Percentiles rank a stretch among this genome's conserved stretches.
Evolutionary conservation across 495 filamentous ascomycete species (phyloP).

Genomic region (Cairneyella variabilis): DNA sequence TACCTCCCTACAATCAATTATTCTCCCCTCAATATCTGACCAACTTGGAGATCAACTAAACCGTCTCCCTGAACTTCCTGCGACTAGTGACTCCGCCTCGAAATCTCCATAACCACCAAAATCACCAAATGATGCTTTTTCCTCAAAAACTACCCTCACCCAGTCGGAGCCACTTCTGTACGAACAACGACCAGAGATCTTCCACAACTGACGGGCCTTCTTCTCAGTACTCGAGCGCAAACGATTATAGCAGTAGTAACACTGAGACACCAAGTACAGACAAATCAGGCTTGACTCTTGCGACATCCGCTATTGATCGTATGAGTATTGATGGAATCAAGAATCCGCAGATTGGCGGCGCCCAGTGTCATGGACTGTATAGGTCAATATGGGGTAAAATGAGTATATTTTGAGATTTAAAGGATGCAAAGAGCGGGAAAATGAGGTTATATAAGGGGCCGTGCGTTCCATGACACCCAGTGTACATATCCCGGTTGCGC

Average conservation of each 20-base stretch:
- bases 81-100: slow-evolving; percentile 3
- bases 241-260: slow-evolving; percentile 24
- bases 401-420: too few relatives aligned
- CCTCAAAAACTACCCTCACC: slow-evolving; percentile 23
- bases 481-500: slow-evolving; percentile 74
- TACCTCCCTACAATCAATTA: slow-evolving; percentile 37
- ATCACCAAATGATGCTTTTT: slow-evolving; percentile 33
- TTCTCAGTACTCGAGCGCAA: slow-evolving; percentile 16
- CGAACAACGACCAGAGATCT: slow-evolving; percentile 13
- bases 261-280: slow-evolving; percentile 29
- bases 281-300: slow-evolving; percentile 23
- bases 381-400: too few relatives aligned
- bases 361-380: too few relatives aligned
- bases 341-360: slow-evolving; percentile 35
- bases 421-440: too few relatives aligned
- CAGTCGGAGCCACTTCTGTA: slow-evolving; percentile 3
- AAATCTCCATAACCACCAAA: slow-evolving; percentile 36
- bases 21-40: slow-evolving; percentile 43
- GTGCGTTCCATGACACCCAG: too few relatives aligned
- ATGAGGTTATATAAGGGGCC: too few relatives aligned
- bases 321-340: slow-evolving; percentile 50
- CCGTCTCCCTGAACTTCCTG: slow-evolving; percentile 19
- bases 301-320: slow-evolving; percentile 32
- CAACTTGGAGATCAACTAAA: slow-evolving; percentile 33
- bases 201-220: slow-evolving; percentile 20